A percentile compares a stretch with the other conserved stretches of the same genome.
Evolutionary conservation across 73 alveolate species (phyloP).

Genomic region (Diophrys appendiculata): DNA sequence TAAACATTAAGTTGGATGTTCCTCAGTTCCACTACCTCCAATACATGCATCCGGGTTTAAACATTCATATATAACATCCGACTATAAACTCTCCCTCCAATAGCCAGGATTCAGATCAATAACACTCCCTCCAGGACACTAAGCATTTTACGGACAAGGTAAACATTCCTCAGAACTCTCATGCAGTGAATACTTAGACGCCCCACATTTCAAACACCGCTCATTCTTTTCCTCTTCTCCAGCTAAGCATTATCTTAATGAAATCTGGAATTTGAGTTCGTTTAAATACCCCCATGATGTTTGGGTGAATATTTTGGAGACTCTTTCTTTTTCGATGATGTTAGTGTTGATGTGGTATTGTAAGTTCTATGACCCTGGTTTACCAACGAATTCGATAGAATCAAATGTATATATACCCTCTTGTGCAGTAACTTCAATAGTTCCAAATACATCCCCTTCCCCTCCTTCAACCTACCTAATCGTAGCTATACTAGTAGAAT

Average conservation of each 20-base stretch:
- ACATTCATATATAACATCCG: slow-evolving; percentile 8
- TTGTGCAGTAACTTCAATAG: not conserved
- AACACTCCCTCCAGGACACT: slow-evolving; percentile 9
- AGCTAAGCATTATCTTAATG: not conserved
- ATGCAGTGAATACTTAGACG: not conserved
- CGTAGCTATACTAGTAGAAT: not conserved
- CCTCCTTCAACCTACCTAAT: not conserved
- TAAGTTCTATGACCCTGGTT: not conserved
- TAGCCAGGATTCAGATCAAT: slow-evolving; percentile 1
- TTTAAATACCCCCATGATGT: not conserved
- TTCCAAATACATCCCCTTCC: not conserved
- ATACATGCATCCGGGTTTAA: not conserved
- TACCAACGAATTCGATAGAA: not conserved
- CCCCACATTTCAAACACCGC: not conserved
- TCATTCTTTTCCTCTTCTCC: slow-evolving; percentile 1
- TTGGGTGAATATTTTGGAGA: too few species aligned
- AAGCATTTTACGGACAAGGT: not conserved
- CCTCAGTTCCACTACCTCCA: not conserved
- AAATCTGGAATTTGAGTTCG: too few species aligned
- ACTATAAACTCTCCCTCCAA: not conserved
- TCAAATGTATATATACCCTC: not conserved
- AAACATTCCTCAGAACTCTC: not conserved
- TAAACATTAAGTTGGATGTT: not conserved
- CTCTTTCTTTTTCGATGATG: not conserved
- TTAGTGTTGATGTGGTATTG: not conserved